Percentiles rank a stretch among this genome's conserved stretches.
These are phyloP conservation scores for Botrytis byssoidea DNA, from an alignment of 2,329 filamentous ascomycete species.

Conservation along the genomic window DNA sequence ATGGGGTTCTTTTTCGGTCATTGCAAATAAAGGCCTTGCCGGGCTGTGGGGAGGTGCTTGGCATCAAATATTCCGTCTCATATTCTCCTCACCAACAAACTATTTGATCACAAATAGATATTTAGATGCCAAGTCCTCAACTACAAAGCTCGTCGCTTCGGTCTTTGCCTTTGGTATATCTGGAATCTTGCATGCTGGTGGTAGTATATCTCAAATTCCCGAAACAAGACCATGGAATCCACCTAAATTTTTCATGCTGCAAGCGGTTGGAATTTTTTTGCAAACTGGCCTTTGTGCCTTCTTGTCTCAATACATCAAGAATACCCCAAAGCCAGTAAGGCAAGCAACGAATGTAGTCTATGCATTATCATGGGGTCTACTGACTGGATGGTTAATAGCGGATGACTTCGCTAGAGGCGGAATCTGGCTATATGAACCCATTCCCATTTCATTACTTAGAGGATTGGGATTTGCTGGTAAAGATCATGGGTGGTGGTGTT, in stretches of 20 bases:
- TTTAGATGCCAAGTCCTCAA: slow-evolving; percentile 40
- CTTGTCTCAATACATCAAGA: slow-evolving; percentile 39
- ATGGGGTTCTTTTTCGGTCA: slow-evolving; percentile 57
- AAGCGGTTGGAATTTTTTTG: slow-evolving; percentile 62
- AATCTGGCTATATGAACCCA: slow-evolving; percentile 76
- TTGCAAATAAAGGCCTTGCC: slow-evolving; percentile 64
- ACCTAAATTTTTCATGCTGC: slow-evolving; percentile 68
- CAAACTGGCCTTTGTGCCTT: slow-evolving; percentile 50
- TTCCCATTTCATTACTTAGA: slow-evolving; percentile 73
- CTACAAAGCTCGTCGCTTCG: slow-evolving; percentile 40
- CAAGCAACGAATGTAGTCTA: slow-evolving; percentile 60
- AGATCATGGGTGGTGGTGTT: slow-evolving; percentile 67
- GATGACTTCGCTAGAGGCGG: slow-evolving; percentile 75
- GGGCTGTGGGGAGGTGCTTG: slow-evolving; percentile 86
- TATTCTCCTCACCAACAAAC: slow-evolving; percentile 60
- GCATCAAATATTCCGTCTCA: slow-evolving; percentile 85
- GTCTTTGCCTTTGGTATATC: slow-evolving; percentile 63
- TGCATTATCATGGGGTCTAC: slow-evolving; percentile 64
- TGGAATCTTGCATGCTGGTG: slow-evolving; percentile 67
- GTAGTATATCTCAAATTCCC: slow-evolving; percentile 65
- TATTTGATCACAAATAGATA: slow-evolving; percentile 47
- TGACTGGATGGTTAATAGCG: slow-evolving; percentile 63
- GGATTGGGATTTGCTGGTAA: slow-evolving; percentile 61
- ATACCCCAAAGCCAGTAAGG: slow-evolving; percentile 48
- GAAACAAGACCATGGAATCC: slow-evolving; percentile 52